Percentiles rank a stretch among this genome's conserved stretches.
phyloP scores from a whole-genome alignment of 73 alveolate genomes.

The Tetrahymena malaccensis region DNA sequence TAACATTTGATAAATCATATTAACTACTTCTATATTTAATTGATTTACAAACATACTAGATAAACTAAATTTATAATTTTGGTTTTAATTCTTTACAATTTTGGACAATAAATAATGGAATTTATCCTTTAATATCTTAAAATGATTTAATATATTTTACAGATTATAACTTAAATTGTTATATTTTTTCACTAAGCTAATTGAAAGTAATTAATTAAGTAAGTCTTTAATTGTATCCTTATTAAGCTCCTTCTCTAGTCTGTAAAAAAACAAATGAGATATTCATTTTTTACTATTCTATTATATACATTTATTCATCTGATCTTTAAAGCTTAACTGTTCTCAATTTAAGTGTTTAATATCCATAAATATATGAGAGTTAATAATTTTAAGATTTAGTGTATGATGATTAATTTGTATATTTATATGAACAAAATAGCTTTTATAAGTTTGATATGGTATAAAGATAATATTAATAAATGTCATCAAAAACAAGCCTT shows the following conservation, averaged over 20 bases:
- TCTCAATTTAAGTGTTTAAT: background rate
- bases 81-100: background rate
- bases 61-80: too few relatives aligned
- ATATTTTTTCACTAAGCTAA: background rate
- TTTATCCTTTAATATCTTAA: background rate
- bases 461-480: too few relatives aligned
- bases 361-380: background rate
- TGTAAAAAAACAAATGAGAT: background rate
- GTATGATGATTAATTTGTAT: background rate
- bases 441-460: background rate
- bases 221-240: background rate
- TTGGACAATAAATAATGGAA: background rate
- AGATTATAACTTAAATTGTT: background rate
- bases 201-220: background rate
- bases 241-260: background rate
- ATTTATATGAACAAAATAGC: background rate
- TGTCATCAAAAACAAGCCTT: background rate
- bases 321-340: background rate
- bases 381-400: background rate
- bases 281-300: background rate
- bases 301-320: background rate
- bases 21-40: background rate
- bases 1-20: background rate
- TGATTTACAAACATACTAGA: background rate
- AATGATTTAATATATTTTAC: too few relatives aligned